Percentiles rank a stretch among this genome's conserved stretches.
phyloP scores from a whole-genome alignment of 2,329 filamentous ascomycete species.

The Neonectria magnoliae region DNA sequence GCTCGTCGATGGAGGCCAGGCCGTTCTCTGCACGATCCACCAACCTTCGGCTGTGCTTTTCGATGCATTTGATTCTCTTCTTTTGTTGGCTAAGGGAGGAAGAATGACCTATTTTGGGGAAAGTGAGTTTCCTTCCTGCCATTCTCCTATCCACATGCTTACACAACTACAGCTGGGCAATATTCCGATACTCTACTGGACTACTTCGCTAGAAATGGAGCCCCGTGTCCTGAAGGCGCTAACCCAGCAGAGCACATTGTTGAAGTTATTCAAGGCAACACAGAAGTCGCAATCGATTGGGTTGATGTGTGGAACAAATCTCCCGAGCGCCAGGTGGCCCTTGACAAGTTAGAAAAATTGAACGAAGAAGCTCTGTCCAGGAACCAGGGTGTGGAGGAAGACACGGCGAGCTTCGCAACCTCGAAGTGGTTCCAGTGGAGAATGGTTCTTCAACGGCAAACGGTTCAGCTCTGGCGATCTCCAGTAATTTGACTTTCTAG shows the following conservation, averaged over 20 bases:
- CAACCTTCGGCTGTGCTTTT: slow-evolving; percentile 60
- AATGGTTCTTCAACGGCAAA: slow-evolving; percentile 44
- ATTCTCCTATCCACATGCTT: not conserved
- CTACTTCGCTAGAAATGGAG: slow-evolving; percentile 63
- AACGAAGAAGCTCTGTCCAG: slow-evolving; percentile 58
- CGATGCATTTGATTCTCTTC: slow-evolving; percentile 33
- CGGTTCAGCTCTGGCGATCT: slow-evolving; percentile 39
- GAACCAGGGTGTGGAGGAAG: slow-evolving; percentile 30
- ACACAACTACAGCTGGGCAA: slow-evolving; percentile 26
- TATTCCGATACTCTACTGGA: slow-evolving; percentile 28
- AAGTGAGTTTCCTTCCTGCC: not conserved
- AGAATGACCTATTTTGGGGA: slow-evolving; percentile 35
- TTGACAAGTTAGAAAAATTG: slow-evolving; percentile 64
- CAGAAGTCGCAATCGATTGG: slow-evolving; percentile 51
- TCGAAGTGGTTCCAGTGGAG: slow-evolving; percentile 52
- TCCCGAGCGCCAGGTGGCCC: slow-evolving; percentile 57
- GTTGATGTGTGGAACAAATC: slow-evolving; percentile 71
- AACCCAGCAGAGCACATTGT: slow-evolving; percentile 59
- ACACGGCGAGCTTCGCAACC: slow-evolving; percentile 53
- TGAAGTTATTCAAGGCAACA: slow-evolving; percentile 56
- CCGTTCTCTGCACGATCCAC: slow-evolving; percentile 72
- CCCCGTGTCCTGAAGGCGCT: slow-evolving; percentile 50
- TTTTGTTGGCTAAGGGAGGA: slow-evolving; percentile 36
- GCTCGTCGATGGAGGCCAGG: slow-evolving; percentile 69
- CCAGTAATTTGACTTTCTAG: slow-evolving; percentile 20